Percentiles rank a stretch among this genome's conserved stretches.
Evolutionary conservation across 257 asterid genomes (phyloP).

Genomic region (Lycium ferocissimum): DNA sequence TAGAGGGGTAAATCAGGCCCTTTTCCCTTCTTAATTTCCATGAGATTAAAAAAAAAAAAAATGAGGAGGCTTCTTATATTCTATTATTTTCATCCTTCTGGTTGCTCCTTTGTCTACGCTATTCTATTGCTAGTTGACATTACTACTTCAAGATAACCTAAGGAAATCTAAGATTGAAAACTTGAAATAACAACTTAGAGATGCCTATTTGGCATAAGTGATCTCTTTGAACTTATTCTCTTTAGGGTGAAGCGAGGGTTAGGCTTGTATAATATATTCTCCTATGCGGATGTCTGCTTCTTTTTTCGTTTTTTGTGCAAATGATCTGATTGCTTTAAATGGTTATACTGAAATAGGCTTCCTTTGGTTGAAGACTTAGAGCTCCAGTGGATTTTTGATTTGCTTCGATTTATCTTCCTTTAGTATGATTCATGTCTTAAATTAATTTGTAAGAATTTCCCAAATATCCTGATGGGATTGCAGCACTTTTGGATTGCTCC

Average conservation of each 20-base stretch:
- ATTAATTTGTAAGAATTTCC: neutral
- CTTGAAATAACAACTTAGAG: neutral
- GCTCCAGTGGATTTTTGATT: slow-evolving; percentile 1
- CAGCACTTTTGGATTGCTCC: neutral
- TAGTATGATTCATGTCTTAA: neutral
- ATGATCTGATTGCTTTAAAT: neutral
- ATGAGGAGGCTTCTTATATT: neutral
- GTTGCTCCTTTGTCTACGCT: neutral
- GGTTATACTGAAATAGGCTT: neutral
- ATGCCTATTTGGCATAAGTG: neutral
- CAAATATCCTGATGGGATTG: neutral
- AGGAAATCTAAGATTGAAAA: neutral
- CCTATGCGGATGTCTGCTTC: neutral
- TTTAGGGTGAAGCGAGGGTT: neutral
- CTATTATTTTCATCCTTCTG: slow-evolving; percentile 8
- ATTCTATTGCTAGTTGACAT: slow-evolving; percentile 6
- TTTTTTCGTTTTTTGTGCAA: neutral
- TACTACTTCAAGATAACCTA: neutral
- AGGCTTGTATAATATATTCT: slow-evolving; percentile 1
- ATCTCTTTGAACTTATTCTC: slow-evolving; percentile 13
- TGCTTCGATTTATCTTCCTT: neutral
- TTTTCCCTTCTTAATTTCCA: neutral
- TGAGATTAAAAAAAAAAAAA: neutral
- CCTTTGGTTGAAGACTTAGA: slow-evolving; percentile 21
- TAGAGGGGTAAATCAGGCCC: no score